Conservation (phyloP, 2,329 filamentous ascomycete species). For the Pseudopithomyces maydicus region DNA sequence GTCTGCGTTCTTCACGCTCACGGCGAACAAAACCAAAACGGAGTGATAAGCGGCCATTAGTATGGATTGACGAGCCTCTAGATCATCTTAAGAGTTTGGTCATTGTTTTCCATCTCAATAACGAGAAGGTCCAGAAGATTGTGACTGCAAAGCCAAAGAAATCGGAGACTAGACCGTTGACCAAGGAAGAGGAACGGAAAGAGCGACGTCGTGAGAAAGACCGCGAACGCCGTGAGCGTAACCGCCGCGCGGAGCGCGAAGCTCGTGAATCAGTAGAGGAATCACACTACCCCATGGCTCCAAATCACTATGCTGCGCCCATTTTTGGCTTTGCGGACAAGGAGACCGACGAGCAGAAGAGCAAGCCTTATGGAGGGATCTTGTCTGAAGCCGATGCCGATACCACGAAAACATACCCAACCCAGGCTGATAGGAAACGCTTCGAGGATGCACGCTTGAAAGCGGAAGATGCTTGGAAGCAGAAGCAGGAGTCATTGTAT, state of each 20-base stretch:
- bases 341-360: slow-evolving; percentile 85
- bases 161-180: slow-evolving; percentile 27
- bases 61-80: slow-evolving; percentile 41
- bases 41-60: slow-evolving; percentile 41
- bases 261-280: slow-evolving; percentile 47
- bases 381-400: slow-evolving; percentile 87
- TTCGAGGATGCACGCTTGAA: slow-evolving; percentile 91
- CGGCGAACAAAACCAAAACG: slow-evolving; percentile 40
- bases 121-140: slow-evolving; percentile 65
- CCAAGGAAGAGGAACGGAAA: slow-evolving; percentile 37
- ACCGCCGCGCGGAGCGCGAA: slow-evolving; percentile 52
- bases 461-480: slow-evolving; percentile 90
- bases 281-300: slow-evolving; percentile 64
- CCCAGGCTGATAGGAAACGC: slow-evolving; percentile 76
- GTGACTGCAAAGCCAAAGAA: slow-evolving; percentile 63
- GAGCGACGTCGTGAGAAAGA: slow-evolving; percentile 42
- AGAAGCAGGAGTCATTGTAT: slow-evolving; percentile 68
- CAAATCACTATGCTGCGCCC: slow-evolving; percentile 72
- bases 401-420: slow-evolving; percentile 85
- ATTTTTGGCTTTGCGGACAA: slow-evolving; percentile 90
- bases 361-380: slow-evolving; percentile 95
- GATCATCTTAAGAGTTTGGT: slow-evolving; percentile 32
- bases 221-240: slow-evolving; percentile 49
- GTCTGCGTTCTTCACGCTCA: slow-evolving; percentile 37
- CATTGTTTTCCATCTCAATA: slow-evolving; percentile 48